phyloP scores from a whole-genome alignment of 1,284 basidiomycete genomes.

The Heterobasidion occidentale region DNA sequence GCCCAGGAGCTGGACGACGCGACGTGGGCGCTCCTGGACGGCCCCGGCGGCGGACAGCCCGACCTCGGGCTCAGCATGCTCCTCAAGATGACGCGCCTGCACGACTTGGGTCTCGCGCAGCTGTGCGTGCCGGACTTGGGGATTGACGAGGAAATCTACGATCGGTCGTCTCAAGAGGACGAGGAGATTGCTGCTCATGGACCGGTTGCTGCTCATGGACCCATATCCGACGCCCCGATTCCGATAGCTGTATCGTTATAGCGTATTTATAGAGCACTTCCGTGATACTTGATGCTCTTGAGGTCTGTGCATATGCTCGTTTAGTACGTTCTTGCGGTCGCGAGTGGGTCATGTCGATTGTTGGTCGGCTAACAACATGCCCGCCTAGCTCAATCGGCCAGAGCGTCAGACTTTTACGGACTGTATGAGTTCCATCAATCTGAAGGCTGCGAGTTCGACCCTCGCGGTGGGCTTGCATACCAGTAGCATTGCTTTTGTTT shows the following conservation, averaged over 20 bases:
- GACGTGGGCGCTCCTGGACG: constrained; percentile 56
- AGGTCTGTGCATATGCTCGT: too few species aligned
- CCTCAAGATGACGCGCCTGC: constrained; percentile 66
- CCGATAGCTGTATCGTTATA: too few species aligned
- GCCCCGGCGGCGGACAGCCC: constrained; percentile 12
- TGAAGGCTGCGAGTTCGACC: constrained; percentile 90
- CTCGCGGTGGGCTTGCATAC: constrained; percentile 69
- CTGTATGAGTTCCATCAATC: constrained; percentile 25
- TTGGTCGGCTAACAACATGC: constrained; percentile 19
- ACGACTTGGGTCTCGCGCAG: constrained; percentile 68
- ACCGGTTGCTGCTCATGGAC: too few species aligned
- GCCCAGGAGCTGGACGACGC: constrained; percentile 60
- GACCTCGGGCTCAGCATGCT: constrained; percentile 55
- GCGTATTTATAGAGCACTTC: too few species aligned
- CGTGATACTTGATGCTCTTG: too few species aligned
- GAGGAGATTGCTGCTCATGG: too few species aligned
- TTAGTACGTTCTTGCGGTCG: too few species aligned
- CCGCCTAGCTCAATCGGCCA: constrained; percentile 84
- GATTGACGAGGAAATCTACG: constrained; percentile 9
- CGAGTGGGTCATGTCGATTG: too few species aligned
- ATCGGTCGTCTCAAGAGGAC: neutral
- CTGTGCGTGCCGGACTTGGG: constrained; percentile 42
- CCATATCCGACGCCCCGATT: too few species aligned
- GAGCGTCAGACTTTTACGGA: constrained; percentile 66
- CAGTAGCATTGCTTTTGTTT: neutral